Evolutionary conservation across 2,329 filamentous ascomycete genomes (phyloP).

Genomic region (Ilyonectria destructans): DNA sequence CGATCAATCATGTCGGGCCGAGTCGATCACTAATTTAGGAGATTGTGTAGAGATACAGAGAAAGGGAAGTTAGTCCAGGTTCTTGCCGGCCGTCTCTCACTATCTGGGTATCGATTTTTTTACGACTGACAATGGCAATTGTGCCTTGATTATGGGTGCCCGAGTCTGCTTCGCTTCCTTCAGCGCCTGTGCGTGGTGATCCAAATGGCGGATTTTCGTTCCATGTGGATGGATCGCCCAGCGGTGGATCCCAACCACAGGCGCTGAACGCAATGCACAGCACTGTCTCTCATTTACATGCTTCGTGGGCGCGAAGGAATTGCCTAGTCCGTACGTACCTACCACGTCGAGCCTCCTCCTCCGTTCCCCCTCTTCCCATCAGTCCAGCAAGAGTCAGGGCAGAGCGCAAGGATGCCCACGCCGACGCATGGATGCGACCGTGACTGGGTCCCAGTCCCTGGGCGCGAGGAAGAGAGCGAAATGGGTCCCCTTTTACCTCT

Average conservation of each 20-base stretch:
- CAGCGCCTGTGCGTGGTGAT: slow-evolving; percentile 6
- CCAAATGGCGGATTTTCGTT: slow-evolving; percentile 4
- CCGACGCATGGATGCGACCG: background rate
- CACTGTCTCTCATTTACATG: slow-evolving; percentile 4
- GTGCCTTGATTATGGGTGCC: background rate
- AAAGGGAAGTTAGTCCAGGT: too few species aligned
- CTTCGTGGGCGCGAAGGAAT: background rate
- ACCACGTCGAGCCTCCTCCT: background rate
- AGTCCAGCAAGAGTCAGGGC: background rate
- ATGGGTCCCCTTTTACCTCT: background rate
- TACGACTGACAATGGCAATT: background rate
- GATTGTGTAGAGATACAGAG: background rate
- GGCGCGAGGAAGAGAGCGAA: background rate
- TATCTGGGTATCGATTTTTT: too few species aligned
- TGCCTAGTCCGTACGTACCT: background rate
- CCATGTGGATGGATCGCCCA: slow-evolving; percentile 19
- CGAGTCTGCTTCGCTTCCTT: background rate
- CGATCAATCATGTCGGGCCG: background rate
- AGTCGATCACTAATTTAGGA: slow-evolving; percentile 1
- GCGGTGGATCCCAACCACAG: slow-evolving; percentile 13
- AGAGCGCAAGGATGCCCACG: background rate
- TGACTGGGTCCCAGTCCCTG: background rate
- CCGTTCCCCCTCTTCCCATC: background rate
- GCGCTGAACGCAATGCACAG: background rate
- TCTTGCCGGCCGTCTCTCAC: too few species aligned